phyloP scores from a whole-genome alignment of 441 rosid species.

The Populus hybrid region DNA sequence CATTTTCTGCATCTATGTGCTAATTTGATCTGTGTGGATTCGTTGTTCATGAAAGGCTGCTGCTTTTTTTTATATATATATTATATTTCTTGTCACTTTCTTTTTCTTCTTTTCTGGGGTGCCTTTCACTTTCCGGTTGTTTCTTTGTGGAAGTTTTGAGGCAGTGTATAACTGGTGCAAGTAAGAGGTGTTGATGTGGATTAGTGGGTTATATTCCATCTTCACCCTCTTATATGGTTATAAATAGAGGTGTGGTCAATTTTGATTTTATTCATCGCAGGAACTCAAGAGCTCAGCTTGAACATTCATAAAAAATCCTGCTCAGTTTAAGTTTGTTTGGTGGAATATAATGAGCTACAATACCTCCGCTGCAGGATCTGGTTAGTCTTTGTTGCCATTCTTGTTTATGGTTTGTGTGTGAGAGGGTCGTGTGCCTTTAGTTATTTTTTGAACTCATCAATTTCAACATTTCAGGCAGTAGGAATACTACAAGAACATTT shows the following conservation, averaged over 20 bases:
- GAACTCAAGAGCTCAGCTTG: conserved; percentile 28
- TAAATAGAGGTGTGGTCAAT: conserved; percentile 28
- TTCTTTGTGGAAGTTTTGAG: conserved; percentile 22
- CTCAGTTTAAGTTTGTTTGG: conserved; percentile 1
- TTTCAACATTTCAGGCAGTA: conserved; percentile 46
- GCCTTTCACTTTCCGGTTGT: conserved; percentile 37
- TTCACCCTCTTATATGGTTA: conserved; percentile 26
- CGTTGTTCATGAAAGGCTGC: conserved; percentile 31
- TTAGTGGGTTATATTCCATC: conserved; percentile 26
- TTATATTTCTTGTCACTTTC: conserved; percentile 9
- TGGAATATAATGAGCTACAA: conserved; percentile 30
- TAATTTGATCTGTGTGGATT: conserved; percentile 33
- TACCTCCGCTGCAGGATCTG: conserved; percentile 31
- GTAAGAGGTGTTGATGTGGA: conserved; percentile 26
- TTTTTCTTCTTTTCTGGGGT: conserved; percentile 22
- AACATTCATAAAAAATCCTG: conserved; percentile 16
- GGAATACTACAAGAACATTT: conserved; percentile 39
- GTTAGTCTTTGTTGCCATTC: conserved; percentile 23
- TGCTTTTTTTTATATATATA: conserved; percentile 18
- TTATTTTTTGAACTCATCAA: conserved; percentile 9
- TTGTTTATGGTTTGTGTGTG: conserved; percentile 1
- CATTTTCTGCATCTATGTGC: conserved; percentile 21
- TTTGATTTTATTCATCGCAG: conserved; percentile 38
- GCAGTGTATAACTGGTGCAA: conserved; percentile 22
- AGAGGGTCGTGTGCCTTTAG: not conserved